Evolutionary conservation across 2,329 filamentous ascomycete genomes (phyloP).

Genomic region (Fusarium abutilonis): DNA sequence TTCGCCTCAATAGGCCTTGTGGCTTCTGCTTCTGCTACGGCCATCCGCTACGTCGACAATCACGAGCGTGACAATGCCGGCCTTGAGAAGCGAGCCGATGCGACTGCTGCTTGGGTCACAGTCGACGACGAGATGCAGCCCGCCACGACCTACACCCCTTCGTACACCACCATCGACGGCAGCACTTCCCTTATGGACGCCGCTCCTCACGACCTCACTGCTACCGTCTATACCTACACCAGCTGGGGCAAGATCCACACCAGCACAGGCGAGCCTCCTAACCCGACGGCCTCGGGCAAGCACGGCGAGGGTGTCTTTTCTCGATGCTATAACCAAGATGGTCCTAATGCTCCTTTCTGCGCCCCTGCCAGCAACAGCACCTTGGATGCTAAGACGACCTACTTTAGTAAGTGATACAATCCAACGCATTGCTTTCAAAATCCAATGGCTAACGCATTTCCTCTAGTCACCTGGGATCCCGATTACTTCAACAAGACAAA

Average conservation of each 20-base stretch:
- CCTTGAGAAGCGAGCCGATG: slow-evolving; percentile 45
- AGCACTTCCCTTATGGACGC: slow-evolving; percentile 52
- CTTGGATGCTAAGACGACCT: slow-evolving; percentile 58
- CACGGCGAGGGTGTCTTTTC: slow-evolving; percentile 60
- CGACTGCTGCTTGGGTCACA: slow-evolving; percentile 61
- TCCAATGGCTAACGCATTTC: neutral
- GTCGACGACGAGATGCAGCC: slow-evolving; percentile 60
- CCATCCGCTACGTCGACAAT: slow-evolving; percentile 35
- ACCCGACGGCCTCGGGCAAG: slow-evolving; percentile 55
- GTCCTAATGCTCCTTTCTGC: slow-evolving; percentile 62
- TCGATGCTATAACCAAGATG: slow-evolving; percentile 60
- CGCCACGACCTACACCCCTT: slow-evolving; percentile 59
- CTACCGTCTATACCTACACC: slow-evolving; percentile 53
- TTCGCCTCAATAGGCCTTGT: slow-evolving; percentile 47
- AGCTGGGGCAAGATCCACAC: slow-evolving; percentile 52
- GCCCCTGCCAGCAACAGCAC: slow-evolving; percentile 56
- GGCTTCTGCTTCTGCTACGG: slow-evolving; percentile 40
- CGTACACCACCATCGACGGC: slow-evolving; percentile 57
- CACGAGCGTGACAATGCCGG: slow-evolving; percentile 20
- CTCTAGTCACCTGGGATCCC: slow-evolving; percentile 66
- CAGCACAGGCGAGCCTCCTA: slow-evolving; percentile 56
- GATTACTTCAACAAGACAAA: slow-evolving; percentile 59
- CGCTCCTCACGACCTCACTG: slow-evolving; percentile 60
- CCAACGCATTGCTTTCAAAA: neutral
- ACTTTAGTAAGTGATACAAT: slow-evolving; percentile 58